Conservation (phyloP, 2,329 filamentous ascomycete genomes). For the Beauveria varroae region DNA sequence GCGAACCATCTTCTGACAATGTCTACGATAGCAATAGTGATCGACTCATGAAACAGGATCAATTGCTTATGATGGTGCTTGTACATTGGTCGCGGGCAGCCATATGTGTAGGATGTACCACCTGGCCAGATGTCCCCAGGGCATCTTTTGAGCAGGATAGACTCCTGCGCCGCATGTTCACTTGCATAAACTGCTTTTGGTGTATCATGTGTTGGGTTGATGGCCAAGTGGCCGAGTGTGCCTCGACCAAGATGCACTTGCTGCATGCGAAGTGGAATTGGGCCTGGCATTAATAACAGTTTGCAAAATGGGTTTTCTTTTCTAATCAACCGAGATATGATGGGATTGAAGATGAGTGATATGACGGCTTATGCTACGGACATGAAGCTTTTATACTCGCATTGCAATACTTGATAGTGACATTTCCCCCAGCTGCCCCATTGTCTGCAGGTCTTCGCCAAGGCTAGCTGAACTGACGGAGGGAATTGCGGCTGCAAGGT, state of each 20-base stretch:
- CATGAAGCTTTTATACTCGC: no score
- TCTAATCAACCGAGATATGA: no score
- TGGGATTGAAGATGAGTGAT: background rate
- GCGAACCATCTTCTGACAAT: background rate
- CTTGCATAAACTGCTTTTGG: background rate
- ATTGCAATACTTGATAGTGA: no score
- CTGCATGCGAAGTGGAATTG: background rate
- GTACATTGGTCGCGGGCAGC: background rate
- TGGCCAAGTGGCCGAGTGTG: background rate
- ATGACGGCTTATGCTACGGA: no score
- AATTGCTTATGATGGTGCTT: background rate
- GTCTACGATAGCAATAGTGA: background rate
- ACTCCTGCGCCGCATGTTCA: background rate
- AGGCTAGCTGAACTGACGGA: no score
- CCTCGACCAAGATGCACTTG: background rate
- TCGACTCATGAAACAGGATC: background rate
- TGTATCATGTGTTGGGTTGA: background rate
- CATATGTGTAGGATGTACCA: background rate
- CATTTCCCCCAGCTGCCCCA: no score
- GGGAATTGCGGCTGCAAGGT: no score
- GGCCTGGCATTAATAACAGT: background rate
- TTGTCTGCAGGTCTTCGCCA: no score
- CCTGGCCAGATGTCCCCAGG: background rate
- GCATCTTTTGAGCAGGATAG: background rate
- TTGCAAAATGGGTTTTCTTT: background rate